Conservation (phyloP, 495 filamentous ascomycete species). For the Hypomontagnella monticulosa region DNA sequence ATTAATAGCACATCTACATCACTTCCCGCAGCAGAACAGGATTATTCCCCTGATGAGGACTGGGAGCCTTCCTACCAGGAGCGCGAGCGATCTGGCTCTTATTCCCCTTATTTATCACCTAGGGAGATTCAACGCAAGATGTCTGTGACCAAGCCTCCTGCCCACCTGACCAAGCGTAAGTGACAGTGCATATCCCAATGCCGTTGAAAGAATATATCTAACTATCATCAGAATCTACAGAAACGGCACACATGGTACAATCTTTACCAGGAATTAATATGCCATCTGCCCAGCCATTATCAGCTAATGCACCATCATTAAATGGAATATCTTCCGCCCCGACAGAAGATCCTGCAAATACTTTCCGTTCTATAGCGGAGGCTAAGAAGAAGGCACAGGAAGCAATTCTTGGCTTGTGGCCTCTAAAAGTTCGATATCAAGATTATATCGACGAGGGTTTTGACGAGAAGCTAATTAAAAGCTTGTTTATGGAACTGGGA, state of each 20-base stretch:
- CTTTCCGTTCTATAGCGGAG: slow-evolving; percentile 52
- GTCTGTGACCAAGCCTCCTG: slow-evolving; percentile 37
- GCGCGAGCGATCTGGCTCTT: slow-evolving; percentile 59
- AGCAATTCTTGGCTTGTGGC: slow-evolving; percentile 71
- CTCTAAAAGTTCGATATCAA: slow-evolving; percentile 71
- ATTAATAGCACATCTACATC: slow-evolving; percentile 32
- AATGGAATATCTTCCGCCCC: background rate
- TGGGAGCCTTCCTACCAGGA: slow-evolving; percentile 43
- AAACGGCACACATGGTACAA: slow-evolving; percentile 2
- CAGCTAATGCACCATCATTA: background rate
- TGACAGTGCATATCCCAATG: slow-evolving; percentile 4
- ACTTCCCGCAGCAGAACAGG: slow-evolving; percentile 29
- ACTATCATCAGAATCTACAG: slow-evolving; percentile 17
- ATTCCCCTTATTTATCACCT: slow-evolving; percentile 63
- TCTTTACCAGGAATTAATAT: slow-evolving; percentile 22
- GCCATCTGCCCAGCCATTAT: background rate
- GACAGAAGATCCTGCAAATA: background rate
- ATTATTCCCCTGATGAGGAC: slow-evolving; percentile 39
- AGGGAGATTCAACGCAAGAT: slow-evolving; percentile 50
- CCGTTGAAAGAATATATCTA: slow-evolving; percentile 22
- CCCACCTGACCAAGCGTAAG: slow-evolving; percentile 37
- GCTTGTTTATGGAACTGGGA: slow-evolving; percentile 72
- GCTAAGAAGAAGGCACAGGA: slow-evolving; percentile 73
- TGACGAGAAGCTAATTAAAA: slow-evolving; percentile 66
- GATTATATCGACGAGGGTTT: slow-evolving; percentile 78